Evolutionary conservation across 257 asterid species (phyloP).

Genomic region (Gentiana macrophylla): DNA sequence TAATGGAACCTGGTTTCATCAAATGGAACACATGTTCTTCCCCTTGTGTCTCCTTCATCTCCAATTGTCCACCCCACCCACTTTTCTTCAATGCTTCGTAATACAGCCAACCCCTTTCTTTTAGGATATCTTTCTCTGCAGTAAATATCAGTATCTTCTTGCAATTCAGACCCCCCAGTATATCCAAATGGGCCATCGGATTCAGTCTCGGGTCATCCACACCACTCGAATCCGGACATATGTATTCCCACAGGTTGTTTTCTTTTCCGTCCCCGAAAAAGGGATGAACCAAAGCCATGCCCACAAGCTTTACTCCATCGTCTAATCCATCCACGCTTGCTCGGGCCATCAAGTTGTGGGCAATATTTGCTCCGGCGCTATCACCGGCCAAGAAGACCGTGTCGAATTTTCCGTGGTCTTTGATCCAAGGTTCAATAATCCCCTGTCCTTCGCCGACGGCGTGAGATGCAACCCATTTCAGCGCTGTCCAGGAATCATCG

Average conservation of each 20-base stretch:
- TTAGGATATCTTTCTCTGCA: slow-evolving; percentile 36
- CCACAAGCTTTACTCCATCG: slow-evolving; percentile 19
- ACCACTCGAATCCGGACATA: slow-evolving; percentile 28
- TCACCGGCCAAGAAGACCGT: slow-evolving; percentile 58
- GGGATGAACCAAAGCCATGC: slow-evolving; percentile 52
- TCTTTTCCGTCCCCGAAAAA: slow-evolving; percentile 28
- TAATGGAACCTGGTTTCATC: slow-evolving; percentile 8
- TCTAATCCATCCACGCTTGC: slow-evolving; percentile 3
- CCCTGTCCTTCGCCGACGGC: slow-evolving; percentile 12
- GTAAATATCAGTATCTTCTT: slow-evolving; percentile 30
- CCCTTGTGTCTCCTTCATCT: slow-evolving; percentile 28
- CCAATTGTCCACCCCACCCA: slow-evolving; percentile 36
- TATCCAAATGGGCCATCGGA: slow-evolving; percentile 30
- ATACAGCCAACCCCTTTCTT: slow-evolving; percentile 26
- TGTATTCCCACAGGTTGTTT: slow-evolving; percentile 4
- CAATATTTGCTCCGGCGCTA: slow-evolving; percentile 67
- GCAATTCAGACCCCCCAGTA: slow-evolving; percentile 22
- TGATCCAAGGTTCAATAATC: slow-evolving; percentile 59
- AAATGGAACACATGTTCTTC: slow-evolving; percentile 37
- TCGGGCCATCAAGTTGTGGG: slow-evolving; percentile 35
- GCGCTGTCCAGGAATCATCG: slow-evolving; percentile 68
- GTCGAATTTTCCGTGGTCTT: slow-evolving; percentile 39
- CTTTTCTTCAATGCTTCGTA: slow-evolving; percentile 24
- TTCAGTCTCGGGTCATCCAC: slow-evolving; percentile 22
- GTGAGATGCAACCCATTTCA: slow-evolving; percentile 51